These are phyloP conservation scores for Aspergillus pseudoterreus DNA, from an alignment of 2,329 filamentous ascomycete species.

Conservation along the genomic window DNA sequence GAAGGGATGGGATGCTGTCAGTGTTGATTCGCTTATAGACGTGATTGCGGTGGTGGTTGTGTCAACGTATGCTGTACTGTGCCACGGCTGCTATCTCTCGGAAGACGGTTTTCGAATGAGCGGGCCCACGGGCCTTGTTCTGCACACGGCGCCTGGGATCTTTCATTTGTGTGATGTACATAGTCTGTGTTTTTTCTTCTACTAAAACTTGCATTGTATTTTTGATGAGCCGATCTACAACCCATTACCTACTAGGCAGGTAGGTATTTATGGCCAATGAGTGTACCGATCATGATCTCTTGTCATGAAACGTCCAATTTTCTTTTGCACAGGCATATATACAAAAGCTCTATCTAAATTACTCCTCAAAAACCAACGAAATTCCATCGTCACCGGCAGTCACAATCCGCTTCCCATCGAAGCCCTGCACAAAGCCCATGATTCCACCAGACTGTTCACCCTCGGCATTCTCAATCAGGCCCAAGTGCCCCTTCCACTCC, in stretches of 20 bases:
- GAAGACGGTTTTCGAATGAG: background rate
- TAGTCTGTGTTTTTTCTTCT: conserved; percentile 28
- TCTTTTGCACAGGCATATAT: conserved; percentile 4
- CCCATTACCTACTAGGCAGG: too few species aligned
- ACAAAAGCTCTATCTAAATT: conserved; percentile 8
- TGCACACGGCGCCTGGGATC: conserved; percentile 27
- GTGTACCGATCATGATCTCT: background rate
- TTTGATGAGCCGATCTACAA: background rate
- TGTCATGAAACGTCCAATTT: background rate
- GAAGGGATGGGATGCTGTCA: conserved; percentile 13
- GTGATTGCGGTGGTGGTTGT: background rate
- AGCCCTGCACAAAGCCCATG: conserved; percentile 80
- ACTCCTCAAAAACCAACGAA: conserved; percentile 45
- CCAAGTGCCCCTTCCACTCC: conserved; percentile 82
- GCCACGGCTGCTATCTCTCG: conserved; percentile 13
- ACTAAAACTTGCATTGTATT: conserved; percentile 14
- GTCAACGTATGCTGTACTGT: background rate
- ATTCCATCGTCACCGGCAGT: conserved; percentile 83
- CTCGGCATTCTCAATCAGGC: conserved; percentile 47
- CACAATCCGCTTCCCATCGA: conserved; percentile 69
- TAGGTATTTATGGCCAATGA: too few species aligned
- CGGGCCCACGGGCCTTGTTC: conserved; percentile 7
- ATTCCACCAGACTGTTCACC: conserved; percentile 81
- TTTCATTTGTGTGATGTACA: conserved; percentile 34
- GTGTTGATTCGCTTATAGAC: too few species aligned